A percentile compares a stretch with the other conserved stretches of the same genome.
These are phyloP conservation scores for Eucalyptus erythrocorys DNA, from an alignment of 345 rosid species.

Conservation along the genomic window DNA sequence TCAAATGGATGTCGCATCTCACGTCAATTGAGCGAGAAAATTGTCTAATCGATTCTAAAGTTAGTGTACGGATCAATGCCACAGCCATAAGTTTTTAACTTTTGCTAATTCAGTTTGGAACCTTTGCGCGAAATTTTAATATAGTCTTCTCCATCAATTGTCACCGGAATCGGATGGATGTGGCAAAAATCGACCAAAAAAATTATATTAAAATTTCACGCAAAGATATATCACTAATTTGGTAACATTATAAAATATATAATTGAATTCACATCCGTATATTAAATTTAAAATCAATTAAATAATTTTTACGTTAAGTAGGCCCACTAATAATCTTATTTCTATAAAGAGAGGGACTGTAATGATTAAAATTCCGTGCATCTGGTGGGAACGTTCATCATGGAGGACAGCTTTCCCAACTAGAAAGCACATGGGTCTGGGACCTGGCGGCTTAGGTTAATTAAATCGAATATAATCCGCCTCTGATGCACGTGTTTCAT, in stretches of 20 bases:
- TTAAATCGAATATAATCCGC: background rate
- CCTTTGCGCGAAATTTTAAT: fast-evolving
- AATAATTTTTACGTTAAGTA: background rate
- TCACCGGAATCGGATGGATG: fast-evolving
- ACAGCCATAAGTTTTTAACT: fast-evolving
- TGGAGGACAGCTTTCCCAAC: background rate
- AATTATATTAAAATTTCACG: fast-evolving
- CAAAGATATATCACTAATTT: background rate
- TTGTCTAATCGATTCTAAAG: background rate
- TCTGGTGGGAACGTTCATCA: background rate
- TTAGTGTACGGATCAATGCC: background rate
- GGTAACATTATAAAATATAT: background rate
- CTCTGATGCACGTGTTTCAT: background rate
- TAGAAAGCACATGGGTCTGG: background rate
- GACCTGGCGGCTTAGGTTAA: background rate
- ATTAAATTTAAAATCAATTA: background rate
- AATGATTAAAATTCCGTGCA: background rate
- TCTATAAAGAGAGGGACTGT: background rate
- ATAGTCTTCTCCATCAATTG: fast-evolving
- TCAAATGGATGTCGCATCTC: background rate
- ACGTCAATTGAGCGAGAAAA: background rate
- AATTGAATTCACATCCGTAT: background rate
- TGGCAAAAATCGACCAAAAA: fast-evolving
- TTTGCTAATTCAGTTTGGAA: fast-evolving
- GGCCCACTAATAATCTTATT: background rate